Evolutionary conservation across 176 grass and related monocot genomes (phyloP).

Genomic region (Avena sativa): DNA sequence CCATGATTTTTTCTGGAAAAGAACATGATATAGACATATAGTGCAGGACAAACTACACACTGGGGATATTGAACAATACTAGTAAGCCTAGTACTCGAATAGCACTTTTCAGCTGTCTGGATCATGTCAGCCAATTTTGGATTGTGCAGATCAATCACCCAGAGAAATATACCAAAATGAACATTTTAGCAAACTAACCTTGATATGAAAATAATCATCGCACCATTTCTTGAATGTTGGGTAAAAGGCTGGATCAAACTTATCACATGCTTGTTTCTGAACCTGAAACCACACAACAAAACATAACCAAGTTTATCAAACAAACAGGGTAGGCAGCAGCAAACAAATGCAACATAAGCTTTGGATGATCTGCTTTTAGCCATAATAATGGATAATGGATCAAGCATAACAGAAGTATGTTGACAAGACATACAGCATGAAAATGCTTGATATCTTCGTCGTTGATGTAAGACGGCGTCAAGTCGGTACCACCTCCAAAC

Average conservation of each 20-base stretch:
- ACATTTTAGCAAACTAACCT: constrained; percentile 40
- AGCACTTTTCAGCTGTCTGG: constrained; percentile 8
- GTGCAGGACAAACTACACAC: background rate
- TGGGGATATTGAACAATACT: background rate
- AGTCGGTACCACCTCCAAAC: constrained; percentile 79
- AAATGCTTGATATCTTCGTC: constrained; percentile 81
- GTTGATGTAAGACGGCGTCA: constrained; percentile 71
- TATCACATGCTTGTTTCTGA: constrained; percentile 77
- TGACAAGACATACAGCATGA: constrained; percentile 56
- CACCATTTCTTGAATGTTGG: constrained; percentile 88
- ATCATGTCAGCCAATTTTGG: background rate
- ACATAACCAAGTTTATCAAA: background rate
- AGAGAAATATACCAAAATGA: background rate
- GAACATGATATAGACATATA: background rate
- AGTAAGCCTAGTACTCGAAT: background rate
- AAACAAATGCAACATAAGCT: background rate
- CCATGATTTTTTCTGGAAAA: background rate
- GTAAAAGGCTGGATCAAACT: constrained; percentile 73
- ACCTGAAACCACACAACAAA: constrained; percentile 35
- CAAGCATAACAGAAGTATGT: background rate
- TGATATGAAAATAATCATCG: constrained; percentile 80
- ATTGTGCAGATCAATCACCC: background rate
- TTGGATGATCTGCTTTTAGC: background rate
- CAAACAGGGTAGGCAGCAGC: background rate
- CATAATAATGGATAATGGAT: background rate